Evolutionary conservation across 2,329 filamentous ascomycete species (phyloP).

Genomic region (Clonostachys sp.): DNA sequence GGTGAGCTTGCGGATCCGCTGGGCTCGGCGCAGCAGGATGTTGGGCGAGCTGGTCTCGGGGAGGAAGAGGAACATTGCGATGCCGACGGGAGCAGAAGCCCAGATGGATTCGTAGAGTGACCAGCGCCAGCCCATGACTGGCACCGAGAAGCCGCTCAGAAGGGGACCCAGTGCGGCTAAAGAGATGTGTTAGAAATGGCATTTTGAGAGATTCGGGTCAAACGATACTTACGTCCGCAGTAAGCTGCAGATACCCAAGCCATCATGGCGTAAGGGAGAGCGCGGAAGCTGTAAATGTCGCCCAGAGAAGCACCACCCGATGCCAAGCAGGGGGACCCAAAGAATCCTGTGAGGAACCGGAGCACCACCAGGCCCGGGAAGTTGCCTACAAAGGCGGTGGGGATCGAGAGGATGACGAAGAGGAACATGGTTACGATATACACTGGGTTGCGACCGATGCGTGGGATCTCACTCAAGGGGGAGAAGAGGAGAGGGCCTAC

Average conservation of each 20-base stretch:
- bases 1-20: conserved; percentile 56
- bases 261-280: conserved; percentile 53
- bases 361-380: conserved; percentile 60
- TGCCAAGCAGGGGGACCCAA: conserved; percentile 61
- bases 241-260: conserved; percentile 53
- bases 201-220: conserved; percentile 24
- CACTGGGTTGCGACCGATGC: conserved; percentile 62
- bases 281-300: conserved; percentile 49
- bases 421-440: conserved; percentile 65
- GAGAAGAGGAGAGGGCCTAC: conserved; percentile 62
- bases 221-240: conserved; percentile 29
- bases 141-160: conserved; percentile 55
- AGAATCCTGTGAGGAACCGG: conserved; percentile 62
- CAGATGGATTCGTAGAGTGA: conserved; percentile 60
- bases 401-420: conserved; percentile 63
- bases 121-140: conserved; percentile 58
- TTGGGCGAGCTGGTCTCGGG: conserved; percentile 59
- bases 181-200: conserved; percentile 14
- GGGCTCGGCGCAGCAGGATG: conserved; percentile 57
- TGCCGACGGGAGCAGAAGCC: conserved; percentile 51
- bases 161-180: conserved; percentile 54
- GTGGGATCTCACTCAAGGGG: conserved; percentile 62
- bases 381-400: conserved; percentile 57
- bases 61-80: conserved; percentile 58
- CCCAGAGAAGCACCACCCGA: conserved; percentile 48